These are phyloP conservation scores for Cicer yamashitae DNA, from an alignment of 306 rosid species.

Conservation along the genomic window DNA sequence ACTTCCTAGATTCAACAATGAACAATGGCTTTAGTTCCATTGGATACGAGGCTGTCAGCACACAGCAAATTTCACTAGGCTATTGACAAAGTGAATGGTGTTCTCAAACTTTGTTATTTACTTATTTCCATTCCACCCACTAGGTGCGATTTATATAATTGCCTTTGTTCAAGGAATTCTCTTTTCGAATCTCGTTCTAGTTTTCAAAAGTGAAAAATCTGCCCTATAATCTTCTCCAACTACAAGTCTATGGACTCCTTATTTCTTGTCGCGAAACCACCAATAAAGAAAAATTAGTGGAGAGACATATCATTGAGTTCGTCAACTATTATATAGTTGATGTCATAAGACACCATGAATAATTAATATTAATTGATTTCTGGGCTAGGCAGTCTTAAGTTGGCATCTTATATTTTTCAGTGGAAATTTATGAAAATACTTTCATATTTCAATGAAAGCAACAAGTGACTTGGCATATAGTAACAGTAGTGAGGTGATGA, in stretches of 20 bases:
- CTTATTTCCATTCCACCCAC: slow-evolving; percentile 18
- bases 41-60: background rate
- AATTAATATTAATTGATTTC: slow-evolving; percentile 11
- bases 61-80: background rate
- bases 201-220: slow-evolving; percentile 17
- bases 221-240: slow-evolving; percentile 21
- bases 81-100: background rate
- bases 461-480: background rate
- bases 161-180: background rate
- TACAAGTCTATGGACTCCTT: too few species aligned
- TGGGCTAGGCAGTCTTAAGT: slow-evolving; percentile 20
- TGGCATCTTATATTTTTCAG: background rate
- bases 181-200: slow-evolving; percentile 22
- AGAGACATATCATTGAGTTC: too few species aligned
- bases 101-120: background rate
- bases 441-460: background rate
- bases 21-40: background rate
- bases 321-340: background rate
- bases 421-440: background rate
- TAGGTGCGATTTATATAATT: background rate
- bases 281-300: too few species aligned
- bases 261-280: too few species aligned
- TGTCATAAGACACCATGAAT: slow-evolving; percentile 16
- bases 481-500: background rate
- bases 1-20: background rate